phyloP scores from a whole-genome alignment of 2,329 filamentous ascomycete genomes.

The Fonsecaea nubica region DNA sequence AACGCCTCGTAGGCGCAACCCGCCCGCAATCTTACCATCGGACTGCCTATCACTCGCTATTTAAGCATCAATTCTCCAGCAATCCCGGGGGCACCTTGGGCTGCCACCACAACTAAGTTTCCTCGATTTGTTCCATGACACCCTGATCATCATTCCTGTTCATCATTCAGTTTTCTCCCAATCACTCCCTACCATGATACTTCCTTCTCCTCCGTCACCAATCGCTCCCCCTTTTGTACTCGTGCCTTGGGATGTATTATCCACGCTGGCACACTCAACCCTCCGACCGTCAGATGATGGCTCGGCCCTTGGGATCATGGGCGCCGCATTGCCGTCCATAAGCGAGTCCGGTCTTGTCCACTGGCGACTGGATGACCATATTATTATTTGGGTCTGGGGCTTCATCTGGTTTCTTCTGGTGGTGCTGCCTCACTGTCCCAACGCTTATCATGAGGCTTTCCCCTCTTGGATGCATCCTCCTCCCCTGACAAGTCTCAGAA shows the following conservation, averaged over 20 bases:
- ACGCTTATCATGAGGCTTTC: conserved; percentile 1
- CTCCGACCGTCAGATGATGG: conserved; percentile 6
- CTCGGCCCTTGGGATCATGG: neutral
- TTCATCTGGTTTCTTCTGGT: neutral
- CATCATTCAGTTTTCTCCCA: neutral
- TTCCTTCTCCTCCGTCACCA: neutral
- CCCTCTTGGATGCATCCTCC: neutral
- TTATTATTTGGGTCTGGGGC: neutral
- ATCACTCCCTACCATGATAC: neutral
- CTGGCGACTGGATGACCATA: neutral
- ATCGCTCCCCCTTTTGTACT: neutral
- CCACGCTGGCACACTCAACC: neutral
- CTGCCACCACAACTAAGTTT: neutral
- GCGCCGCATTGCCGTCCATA: neutral
- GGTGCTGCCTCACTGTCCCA: neutral
- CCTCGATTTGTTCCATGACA: conserved; percentile 2
- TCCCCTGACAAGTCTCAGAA: neutral
- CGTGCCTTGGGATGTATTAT: neutral
- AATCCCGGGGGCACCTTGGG: neutral
- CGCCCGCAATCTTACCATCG: conserved; percentile 1
- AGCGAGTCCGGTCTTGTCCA: neutral
- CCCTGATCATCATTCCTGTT: neutral
- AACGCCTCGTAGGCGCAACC: conserved; percentile 3
- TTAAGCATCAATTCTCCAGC: neutral
- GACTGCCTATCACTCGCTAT: conserved; percentile 1